These are phyloP conservation scores for Trichosanthes cucumerina DNA, from an alignment of 306 rosid genomes.

Conservation along the genomic window DNA sequence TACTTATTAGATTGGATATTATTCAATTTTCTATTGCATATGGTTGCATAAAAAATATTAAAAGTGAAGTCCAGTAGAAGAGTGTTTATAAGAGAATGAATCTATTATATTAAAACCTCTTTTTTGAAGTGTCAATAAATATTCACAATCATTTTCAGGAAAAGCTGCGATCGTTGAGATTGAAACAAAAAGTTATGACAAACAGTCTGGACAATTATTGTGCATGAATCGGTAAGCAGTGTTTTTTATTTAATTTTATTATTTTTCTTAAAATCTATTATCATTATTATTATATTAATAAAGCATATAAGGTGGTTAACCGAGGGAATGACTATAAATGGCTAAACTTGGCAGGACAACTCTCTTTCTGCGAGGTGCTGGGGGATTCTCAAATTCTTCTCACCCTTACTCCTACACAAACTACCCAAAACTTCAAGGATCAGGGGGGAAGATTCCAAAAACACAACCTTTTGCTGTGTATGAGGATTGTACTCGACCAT, in stretches of 20 bases:
- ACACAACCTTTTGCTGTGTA: constrained; percentile 55
- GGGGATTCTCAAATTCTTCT: constrained; percentile 91
- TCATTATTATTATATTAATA: background rate
- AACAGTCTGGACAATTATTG: constrained; percentile 61
- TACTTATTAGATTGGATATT: background rate
- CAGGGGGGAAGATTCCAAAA: constrained; percentile 49
- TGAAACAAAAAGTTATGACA: constrained; percentile 80
- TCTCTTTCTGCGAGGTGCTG: constrained; percentile 78
- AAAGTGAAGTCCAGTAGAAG: background rate
- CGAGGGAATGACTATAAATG: constrained; percentile 18
- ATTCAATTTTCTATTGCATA: background rate
- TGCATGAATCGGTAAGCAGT: constrained; percentile 77
- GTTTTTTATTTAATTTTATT: background rate
- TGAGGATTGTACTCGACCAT: constrained; percentile 68
- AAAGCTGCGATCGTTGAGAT: constrained; percentile 90
- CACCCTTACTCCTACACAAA: constrained; percentile 62
- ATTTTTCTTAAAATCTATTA: background rate
- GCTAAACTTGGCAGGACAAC: constrained; percentile 48
- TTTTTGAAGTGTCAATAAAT: constrained; percentile 1
- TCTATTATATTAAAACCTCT: background rate
- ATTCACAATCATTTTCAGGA: constrained; percentile 35
- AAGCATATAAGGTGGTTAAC: constrained; percentile 11
- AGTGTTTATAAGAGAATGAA: background rate
- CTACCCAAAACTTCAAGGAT: constrained; percentile 42
- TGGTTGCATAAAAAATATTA: background rate